A percentile compares a stretch with the other conserved stretches of the same genome.
Conservation (phyloP, 129 eudicot genomes). For the Kitagawia praeruptora region DNA sequence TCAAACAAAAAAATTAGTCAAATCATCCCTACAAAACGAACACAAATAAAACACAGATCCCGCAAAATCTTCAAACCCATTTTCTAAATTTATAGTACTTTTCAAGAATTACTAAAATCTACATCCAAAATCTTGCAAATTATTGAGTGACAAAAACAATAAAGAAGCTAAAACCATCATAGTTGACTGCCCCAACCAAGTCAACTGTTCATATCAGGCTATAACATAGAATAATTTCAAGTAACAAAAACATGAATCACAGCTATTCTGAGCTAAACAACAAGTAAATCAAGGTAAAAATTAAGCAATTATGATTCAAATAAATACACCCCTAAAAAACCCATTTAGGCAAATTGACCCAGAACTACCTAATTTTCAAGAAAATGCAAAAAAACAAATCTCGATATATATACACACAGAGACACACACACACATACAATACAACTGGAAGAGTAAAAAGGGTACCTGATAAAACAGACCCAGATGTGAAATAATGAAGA, state of each 20-base stretch:
- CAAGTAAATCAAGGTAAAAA: neutral
- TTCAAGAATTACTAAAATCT: neutral
- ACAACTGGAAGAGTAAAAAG: neutral
- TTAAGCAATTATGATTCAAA: neutral
- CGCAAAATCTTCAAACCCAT: neutral
- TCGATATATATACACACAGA: neutral
- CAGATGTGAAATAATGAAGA: slow-evolving; percentile 11
- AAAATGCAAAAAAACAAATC: neutral
- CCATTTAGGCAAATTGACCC: neutral
- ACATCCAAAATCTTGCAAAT: neutral
- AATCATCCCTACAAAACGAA: neutral
- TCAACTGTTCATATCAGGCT: neutral
- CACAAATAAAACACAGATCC: slow-evolving; percentile 1
- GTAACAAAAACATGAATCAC: neutral
- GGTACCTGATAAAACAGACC: slow-evolving; percentile 8
- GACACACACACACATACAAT: neutral
- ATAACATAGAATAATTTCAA: neutral
- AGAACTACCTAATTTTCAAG: neutral
- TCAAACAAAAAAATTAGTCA: neutral
- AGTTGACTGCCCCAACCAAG: neutral
- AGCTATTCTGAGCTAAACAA: slow-evolving; percentile 10
- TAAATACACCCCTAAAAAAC: neutral
- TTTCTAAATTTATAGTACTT: neutral
- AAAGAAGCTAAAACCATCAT: neutral
- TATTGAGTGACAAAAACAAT: neutral